Percentiles rank a stretch among this genome's conserved stretches.
Evolutionary conservation across 2,329 filamentous ascomycete species (phyloP).

Genomic region (Paecilomyces niveus): DNA sequence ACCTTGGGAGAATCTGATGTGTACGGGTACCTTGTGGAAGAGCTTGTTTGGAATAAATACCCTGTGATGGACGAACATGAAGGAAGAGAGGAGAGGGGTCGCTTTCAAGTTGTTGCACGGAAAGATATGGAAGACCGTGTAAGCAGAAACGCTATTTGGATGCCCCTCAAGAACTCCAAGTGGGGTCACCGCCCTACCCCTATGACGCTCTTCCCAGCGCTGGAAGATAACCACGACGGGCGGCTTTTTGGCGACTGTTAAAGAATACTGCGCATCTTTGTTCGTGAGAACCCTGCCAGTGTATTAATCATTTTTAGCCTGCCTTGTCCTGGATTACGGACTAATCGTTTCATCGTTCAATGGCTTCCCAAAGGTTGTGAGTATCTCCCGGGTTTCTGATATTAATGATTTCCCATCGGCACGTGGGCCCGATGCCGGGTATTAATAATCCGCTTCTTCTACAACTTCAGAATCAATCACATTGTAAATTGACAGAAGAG

Average conservation of each 20-base stretch:
- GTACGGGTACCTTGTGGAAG: conserved; percentile 1
- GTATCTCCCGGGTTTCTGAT: not conserved
- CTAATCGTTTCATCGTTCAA: not conserved
- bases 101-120: not conserved
- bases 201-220: not conserved
- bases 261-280: not conserved
- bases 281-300: not conserved
- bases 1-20: not conserved
- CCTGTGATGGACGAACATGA: not conserved
- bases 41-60: not conserved
- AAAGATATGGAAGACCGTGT: not conserved
- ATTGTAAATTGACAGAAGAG: not conserved
- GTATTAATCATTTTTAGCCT: not conserved
- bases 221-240: not conserved
- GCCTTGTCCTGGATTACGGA: not conserved
- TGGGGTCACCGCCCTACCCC: not conserved
- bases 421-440: not conserved
- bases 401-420: not conserved
- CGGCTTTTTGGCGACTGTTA: not conserved
- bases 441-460: not conserved
- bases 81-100: not conserved
- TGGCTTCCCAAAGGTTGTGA: not conserved
- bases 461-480: not conserved
- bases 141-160: not conserved
- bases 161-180: not conserved